Conservation (phyloP, 495 filamentous ascomycete species). For the Podospora fimiseda region DNA sequence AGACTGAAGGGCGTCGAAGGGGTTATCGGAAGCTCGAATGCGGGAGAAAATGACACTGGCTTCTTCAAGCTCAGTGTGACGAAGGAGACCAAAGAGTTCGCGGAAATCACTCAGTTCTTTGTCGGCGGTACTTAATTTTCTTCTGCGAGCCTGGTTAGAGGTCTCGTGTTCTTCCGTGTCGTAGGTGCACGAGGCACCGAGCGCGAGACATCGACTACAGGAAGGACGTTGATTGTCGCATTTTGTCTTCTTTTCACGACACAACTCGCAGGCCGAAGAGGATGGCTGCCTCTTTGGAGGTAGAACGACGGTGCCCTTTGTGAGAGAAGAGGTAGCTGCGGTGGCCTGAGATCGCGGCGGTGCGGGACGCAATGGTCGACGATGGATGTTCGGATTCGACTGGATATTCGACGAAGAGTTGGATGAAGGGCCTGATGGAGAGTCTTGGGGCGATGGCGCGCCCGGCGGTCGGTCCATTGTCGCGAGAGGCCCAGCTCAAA, state of each 20-base stretch:
- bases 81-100: neutral
- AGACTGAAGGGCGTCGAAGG: neutral
- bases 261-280: neutral
- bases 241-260: neutral
- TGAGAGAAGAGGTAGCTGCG: neutral
- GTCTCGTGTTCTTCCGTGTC: neutral
- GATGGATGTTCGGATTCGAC: neutral
- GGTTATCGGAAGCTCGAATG: neutral
- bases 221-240: constrained; percentile 1
- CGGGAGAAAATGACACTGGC: neutral
- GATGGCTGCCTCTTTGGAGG: neutral
- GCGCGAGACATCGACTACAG: neutral
- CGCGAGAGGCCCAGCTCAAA: neutral
- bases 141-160: neutral
- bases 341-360: neutral
- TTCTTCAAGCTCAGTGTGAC: neutral
- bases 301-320: neutral
- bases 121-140: neutral
- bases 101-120: neutral
- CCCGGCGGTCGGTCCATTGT: neutral
- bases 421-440: neutral
- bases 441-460: no score
- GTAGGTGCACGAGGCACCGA: neutral
- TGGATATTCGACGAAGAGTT: neutral
- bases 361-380: neutral